A percentile compares a stretch with the other conserved stretches of the same genome.
Conservation (phyloP, 345 rosid species). For the Arabis hirsuta region DNA sequence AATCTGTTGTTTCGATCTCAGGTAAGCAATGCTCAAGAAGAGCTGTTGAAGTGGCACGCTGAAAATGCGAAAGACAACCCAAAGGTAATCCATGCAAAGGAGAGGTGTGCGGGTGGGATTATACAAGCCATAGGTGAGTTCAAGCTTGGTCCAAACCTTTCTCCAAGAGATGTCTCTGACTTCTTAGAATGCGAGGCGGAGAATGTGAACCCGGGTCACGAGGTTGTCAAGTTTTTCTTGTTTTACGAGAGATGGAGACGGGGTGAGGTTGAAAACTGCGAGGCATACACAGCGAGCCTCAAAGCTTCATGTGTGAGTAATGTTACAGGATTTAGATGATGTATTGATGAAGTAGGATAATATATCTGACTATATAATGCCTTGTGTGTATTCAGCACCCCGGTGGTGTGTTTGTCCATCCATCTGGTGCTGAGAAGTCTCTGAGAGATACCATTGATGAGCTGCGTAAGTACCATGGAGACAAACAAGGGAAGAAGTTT, state of each 20-base stretch:
- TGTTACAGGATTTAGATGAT: conserved; percentile 1
- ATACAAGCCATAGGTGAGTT: conserved; percentile 92
- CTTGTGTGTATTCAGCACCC: conserved; percentile 56
- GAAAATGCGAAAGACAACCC: conserved; percentile 84
- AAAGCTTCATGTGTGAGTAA: conserved; percentile 74
- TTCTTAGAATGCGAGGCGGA: conserved; percentile 44
- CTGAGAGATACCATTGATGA: conserved; percentile 57
- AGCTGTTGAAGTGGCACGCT: conserved; percentile 88
- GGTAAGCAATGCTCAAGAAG: conserved; percentile 99
- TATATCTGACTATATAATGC: conserved; percentile 2
- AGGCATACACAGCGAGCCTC: conserved; percentile 62
- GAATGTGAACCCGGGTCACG: conserved; percentile 56
- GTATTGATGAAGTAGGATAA: neutral
- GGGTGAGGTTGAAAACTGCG: conserved; percentile 78
- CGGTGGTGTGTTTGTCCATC: conserved; percentile 61
- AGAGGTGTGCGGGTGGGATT: conserved; percentile 93
- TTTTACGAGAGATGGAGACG: conserved; percentile 93
- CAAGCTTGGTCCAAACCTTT: conserved; percentile 78
- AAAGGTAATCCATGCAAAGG: conserved; percentile 79
- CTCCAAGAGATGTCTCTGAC: conserved; percentile 83
- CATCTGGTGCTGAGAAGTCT: conserved; percentile 71
- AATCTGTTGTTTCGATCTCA: conserved; percentile 33
- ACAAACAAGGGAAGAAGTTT: conserved; percentile 72
- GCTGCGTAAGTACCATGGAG: conserved; percentile 65
- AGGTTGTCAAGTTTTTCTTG: conserved; percentile 72